Percentiles rank a stretch among this genome's conserved stretches.
Evolutionary conservation across 75 land plant species (phyloP).

Genomic region (Larix kaempferi): DNA sequence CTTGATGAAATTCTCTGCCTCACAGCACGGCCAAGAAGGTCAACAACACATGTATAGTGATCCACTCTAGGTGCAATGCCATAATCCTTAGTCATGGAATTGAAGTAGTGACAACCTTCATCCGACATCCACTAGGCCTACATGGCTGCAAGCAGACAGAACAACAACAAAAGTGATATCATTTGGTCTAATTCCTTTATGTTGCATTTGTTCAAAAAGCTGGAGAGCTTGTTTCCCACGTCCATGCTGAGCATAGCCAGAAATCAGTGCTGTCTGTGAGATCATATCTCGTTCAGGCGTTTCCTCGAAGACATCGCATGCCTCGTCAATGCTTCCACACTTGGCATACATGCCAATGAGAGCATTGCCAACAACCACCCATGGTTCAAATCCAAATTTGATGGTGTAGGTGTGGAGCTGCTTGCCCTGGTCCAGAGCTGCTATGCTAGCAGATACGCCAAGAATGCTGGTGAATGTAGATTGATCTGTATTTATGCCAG

Average conservation of each 20-base stretch:
- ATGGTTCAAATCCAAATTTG: conserved; percentile 16
- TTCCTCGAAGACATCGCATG: conserved; percentile 19
- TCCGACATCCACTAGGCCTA: conserved; percentile 46
- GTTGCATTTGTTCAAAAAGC: conserved; percentile 20
- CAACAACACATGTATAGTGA: conserved; percentile 55
- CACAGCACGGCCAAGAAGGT: conserved; percentile 60
- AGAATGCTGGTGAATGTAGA: conserved; percentile 41
- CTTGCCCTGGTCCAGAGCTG: conserved; percentile 33
- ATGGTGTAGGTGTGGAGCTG: conserved; percentile 29
- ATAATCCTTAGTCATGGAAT: conserved; percentile 26
- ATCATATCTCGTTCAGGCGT: conserved; percentile 27
- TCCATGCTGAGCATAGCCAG: conserved; percentile 40
- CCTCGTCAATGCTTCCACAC: conserved; percentile 45
- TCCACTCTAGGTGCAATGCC: conserved; percentile 29
- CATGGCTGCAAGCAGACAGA: conserved; percentile 50
- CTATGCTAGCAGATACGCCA: conserved; percentile 18
- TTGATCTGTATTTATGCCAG: conserved; percentile 33
- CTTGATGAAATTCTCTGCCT: conserved; percentile 48
- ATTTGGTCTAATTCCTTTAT: conserved; percentile 24
- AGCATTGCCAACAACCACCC: conserved; percentile 33
- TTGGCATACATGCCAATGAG: conserved; percentile 53
- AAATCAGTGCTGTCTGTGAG: conserved; percentile 36
- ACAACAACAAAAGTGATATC: conserved; percentile 33
- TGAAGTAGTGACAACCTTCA: conserved; percentile 40
- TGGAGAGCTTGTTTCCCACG: conserved; percentile 22